These are phyloP conservation scores for Fermentozyma sake DNA, from an alignment of 1,139 yeast genomes.

Conservation along the genomic window DNA sequence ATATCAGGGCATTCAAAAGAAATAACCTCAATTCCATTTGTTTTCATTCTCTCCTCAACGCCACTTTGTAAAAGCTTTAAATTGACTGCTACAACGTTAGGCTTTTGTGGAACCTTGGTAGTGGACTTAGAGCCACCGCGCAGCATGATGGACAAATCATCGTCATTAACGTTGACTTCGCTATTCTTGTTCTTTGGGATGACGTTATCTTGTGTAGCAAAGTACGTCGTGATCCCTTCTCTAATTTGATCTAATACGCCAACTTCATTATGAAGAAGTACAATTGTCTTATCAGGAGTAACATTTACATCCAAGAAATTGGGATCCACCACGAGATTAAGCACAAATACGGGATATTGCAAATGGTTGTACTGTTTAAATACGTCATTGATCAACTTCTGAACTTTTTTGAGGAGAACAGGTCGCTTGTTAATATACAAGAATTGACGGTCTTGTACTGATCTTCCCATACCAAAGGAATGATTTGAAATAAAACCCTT, in stretches of 20 bases:
- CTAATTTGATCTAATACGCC: conserved; percentile 50
- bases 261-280: conserved; percentile 65
- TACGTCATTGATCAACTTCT: conserved; percentile 64
- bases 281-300: conserved; percentile 81
- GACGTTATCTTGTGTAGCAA: conserved; percentile 40
- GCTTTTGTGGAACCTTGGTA: no score
- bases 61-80: no score
- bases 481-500: conserved; percentile 69
- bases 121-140: no score
- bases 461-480: conserved; percentile 67
- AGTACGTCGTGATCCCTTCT: conserved; percentile 36
- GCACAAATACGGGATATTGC: conserved; percentile 70
- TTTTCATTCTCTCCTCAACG: no score
- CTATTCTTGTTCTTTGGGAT: conserved; percentile 28
- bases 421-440: conserved; percentile 77
- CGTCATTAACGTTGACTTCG: no score
- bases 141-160: no score
- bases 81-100: no score
- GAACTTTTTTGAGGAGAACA: conserved; percentile 49
- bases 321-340: conserved; percentile 55
- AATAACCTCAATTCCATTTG: no score
- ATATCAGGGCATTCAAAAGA: no score
- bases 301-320: conserved; percentile 71
- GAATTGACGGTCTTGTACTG: conserved; percentile 69
- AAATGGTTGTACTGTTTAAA: conserved; percentile 67